Evolutionary conservation across 805 yeast genomes (phyloP).

Genomic region (Komagataella phaffii): DNA sequence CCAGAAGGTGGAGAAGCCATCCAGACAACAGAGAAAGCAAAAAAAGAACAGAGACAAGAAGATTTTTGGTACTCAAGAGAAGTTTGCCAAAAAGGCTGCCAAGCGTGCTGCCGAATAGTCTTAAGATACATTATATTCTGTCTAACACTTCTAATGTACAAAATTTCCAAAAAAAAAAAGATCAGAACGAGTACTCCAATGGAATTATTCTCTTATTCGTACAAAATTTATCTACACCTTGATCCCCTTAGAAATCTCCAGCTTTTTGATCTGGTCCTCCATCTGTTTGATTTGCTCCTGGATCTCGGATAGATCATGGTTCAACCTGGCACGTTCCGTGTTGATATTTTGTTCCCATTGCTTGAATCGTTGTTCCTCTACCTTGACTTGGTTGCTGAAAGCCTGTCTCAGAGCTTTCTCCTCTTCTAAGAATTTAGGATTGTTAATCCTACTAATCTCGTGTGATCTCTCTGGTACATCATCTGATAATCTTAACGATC

Average conservation of each 20-base stretch:
- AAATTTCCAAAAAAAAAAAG: not conserved
- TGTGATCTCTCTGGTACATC: slow-evolving; percentile 30
- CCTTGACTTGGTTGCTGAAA: slow-evolving; percentile 93
- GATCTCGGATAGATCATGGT: slow-evolving; percentile 85
- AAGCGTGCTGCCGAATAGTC: slow-evolving; percentile 77
- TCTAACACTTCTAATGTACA: not conserved
- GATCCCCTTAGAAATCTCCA: slow-evolving; percentile 39
- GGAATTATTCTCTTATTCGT: not conserved
- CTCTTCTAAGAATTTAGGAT: slow-evolving; percentile 93
- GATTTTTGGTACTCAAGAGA: slow-evolving; percentile 96
- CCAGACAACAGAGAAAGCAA: slow-evolving; percentile 99
- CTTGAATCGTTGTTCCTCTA: slow-evolving; percentile 93
- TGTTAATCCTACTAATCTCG: slow-evolving; percentile 39
- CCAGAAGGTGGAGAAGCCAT: slow-evolving; percentile 88
- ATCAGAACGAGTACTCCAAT: not conserved
- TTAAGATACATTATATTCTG: not conserved
- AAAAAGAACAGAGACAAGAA: slow-evolving; percentile 99
- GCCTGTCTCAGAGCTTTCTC: slow-evolving; percentile 88
- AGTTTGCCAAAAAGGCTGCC: slow-evolving; percentile 86
- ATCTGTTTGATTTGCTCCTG: slow-evolving; percentile 62
- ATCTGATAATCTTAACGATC: slow-evolving; percentile 55
- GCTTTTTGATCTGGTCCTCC: slow-evolving; percentile 61
- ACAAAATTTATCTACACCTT: slow-evolving; percentile 4
- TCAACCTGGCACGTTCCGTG: slow-evolving; percentile 86
- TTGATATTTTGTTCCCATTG: slow-evolving; percentile 98